These are phyloP conservation scores for Centella asiatica DNA, from an alignment of 129 eudicot species.

Conservation along the genomic window DNA sequence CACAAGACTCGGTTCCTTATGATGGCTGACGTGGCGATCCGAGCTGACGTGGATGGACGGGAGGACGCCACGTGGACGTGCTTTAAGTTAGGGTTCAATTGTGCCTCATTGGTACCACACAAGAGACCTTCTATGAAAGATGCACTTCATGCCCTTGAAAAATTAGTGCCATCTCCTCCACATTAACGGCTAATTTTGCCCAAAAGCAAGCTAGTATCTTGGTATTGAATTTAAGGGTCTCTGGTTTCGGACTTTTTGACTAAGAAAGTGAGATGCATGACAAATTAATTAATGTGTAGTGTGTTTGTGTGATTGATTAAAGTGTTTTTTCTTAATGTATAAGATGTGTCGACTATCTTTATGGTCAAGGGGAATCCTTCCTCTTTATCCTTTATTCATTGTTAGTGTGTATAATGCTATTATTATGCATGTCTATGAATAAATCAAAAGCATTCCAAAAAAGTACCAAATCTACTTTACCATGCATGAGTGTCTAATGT, in stretches of 20 bases:
- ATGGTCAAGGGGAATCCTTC: too few relatives aligned
- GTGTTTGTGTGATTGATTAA: conserved; percentile 6
- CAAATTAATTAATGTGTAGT: conserved; percentile 19
- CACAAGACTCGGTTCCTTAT: conserved; percentile 38
- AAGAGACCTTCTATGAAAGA: conserved; percentile 92
- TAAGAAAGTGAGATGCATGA: conserved; percentile 29
- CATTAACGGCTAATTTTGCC: conserved; percentile 17
- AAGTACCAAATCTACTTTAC: too few relatives aligned
- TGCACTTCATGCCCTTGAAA: conserved; percentile 62
- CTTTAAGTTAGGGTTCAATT: conserved; percentile 61
- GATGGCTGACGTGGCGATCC: conserved; percentile 46
- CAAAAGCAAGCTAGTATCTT: conserved; percentile 21
- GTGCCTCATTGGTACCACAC: conserved; percentile 60
- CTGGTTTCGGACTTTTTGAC: conserved; percentile 41
- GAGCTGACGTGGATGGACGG: conserved; percentile 35
- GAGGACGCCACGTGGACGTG: conserved; percentile 45
- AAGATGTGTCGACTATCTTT: too few relatives aligned
- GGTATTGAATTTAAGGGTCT: conserved; percentile 23
- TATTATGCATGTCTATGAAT: too few relatives aligned
- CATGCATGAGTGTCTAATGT: too few relatives aligned
- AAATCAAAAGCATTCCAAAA: too few relatives aligned
- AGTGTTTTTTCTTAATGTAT: conserved; percentile 3
- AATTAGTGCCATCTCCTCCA: conserved; percentile 27
- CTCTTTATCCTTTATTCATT: too few relatives aligned
- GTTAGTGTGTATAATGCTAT: too few relatives aligned